A percentile compares a stretch with the other conserved stretches of the same genome.
Conservation (phyloP, 176 grass and related monocot species). For the Ensete glaucum region DNA sequence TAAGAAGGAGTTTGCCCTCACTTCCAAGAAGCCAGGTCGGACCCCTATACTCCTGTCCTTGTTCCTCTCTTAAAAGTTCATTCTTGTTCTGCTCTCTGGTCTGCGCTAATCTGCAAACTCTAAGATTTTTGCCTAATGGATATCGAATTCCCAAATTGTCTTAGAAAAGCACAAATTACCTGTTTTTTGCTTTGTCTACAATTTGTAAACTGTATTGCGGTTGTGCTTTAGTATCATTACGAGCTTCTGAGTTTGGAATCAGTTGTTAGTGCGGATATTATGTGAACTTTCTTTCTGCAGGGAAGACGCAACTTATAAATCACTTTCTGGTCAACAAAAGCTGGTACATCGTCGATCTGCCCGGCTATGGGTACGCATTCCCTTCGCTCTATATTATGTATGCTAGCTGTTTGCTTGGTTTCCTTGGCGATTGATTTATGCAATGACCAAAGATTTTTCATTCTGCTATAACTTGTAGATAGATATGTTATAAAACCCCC, state of each 20-base stretch:
- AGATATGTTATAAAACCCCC: neutral
- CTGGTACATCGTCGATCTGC: conserved; percentile 93
- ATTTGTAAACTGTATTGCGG: neutral
- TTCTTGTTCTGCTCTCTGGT: neutral
- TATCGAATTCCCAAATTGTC: neutral
- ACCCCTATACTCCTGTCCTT: neutral
- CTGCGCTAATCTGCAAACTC: neutral
- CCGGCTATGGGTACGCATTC: conserved; percentile 72
- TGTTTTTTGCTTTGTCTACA: neutral
- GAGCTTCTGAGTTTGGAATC: neutral
- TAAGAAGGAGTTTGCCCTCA: conserved; percentile 79
- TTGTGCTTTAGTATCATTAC: neutral
- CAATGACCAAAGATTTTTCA: neutral
- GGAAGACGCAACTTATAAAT: conserved; percentile 90
- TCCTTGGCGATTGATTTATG: neutral
- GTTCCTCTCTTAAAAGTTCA: neutral
- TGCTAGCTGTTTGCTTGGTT: neutral
- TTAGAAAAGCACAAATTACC: neutral
- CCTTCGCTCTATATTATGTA: conserved; percentile 1
- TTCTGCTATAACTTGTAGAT: neutral
- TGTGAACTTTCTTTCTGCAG: conserved; percentile 22
- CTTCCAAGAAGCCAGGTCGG: conserved; percentile 91
- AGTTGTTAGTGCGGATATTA: neutral
- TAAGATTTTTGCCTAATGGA: neutral
- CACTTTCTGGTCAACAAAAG: conserved; percentile 91